Base-by-base conservation (phyloP, 768 basidiomycete genomes). In the Candolleomyces eurysporus region DNA sequence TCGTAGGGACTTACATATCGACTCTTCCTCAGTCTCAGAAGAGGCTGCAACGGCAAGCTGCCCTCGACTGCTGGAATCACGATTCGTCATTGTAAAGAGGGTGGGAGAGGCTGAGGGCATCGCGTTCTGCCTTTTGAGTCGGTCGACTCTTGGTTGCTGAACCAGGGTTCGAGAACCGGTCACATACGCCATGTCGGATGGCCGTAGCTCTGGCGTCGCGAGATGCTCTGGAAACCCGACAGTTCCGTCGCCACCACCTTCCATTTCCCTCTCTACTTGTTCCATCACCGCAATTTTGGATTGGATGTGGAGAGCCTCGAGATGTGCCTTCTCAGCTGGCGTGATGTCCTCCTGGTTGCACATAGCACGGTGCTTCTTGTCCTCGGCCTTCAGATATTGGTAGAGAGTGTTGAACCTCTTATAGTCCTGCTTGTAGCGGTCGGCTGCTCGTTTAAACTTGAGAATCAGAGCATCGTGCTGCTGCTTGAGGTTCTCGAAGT, bases 351-450 rank as follows among this genome's bases (percentile, higher is more conserved):
- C 60, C 48, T 66, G 71, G n/a, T 69, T 69, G 16, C 63, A 56
- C 43, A 71, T 64, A 11, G 74, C 67, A 3, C 66, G 66, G 39
- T 73, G 69, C n/a, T 69, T 61, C 17, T 67, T 69, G 14, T 75
- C 65, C 43, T 80, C 73, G 36, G 63, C 66, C 51, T 75, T 75
- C 5, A 83, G 64, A 80, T 78, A 84, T 31, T 69, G 63, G 55
- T 79, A 79, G 65, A 83, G 76, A 16, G 65, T 67, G 48, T 71
- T 71, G 84, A 84, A 88, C 60, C 77, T 81, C 68, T 79, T 79
- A 71, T 79, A 85, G 67, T 89, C 83, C 19, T 63, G 61, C 61
- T 81, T 78, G 69, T 84, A 84, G 19, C 78, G 79, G 21, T 70
- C 74, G 11, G 77, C 77, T 13, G 80, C 79, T 0, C 81, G 77